Evolutionary conservation across 2,329 filamentous ascomycete genomes (phyloP).

Genomic region (Achaetomium macrosporum): DNA sequence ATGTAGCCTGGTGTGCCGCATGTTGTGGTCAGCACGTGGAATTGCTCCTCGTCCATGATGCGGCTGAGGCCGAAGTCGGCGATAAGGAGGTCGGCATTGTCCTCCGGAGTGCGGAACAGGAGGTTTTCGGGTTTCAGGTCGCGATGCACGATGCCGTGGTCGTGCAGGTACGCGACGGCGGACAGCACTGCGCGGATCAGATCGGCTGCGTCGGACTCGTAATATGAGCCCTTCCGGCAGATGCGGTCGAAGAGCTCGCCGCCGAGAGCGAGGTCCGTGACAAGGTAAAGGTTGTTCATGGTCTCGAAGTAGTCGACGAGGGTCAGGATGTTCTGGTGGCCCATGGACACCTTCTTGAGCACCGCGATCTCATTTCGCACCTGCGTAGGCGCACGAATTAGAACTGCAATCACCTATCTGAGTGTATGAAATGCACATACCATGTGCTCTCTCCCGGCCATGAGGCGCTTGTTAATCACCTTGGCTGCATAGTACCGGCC

Average conservation of each 20-base stretch:
- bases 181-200: slow-evolving; percentile 91
- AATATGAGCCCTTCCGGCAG: slow-evolving; percentile 97
- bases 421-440: slow-evolving; percentile 42
- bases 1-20: slow-evolving; percentile 98
- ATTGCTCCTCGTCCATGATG: slow-evolving; percentile 99
- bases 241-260: slow-evolving; percentile 98
- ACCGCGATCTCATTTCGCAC: slow-evolving; percentile 97
- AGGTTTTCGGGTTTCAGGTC: slow-evolving; percentile 97
- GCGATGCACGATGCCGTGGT: slow-evolving; percentile 96
- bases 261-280: slow-evolving; percentile 91
- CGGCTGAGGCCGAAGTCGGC: slow-evolving; percentile 93
- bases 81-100: slow-evolving; percentile 94
- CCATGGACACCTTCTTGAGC: slow-evolving; percentile 97
- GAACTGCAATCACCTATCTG: too few relatives aligned
- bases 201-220: slow-evolving; percentile 93
- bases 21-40: slow-evolving; percentile 94
- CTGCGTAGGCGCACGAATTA: slow-evolving; percentile 37
- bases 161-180: slow-evolving; percentile 96
- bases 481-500: slow-evolving; percentile 98
- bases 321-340: slow-evolving; percentile 95
- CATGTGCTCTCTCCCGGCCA: slow-evolving; percentile 98
- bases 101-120: slow-evolving; percentile 92
- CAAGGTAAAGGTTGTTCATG: slow-evolving; percentile 98
- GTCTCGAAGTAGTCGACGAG: slow-evolving; percentile 99
- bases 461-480: slow-evolving; percentile 97